Percentiles rank a stretch among this genome's conserved stretches.
These are phyloP conservation scores for Brassica cretica DNA, from an alignment of 345 rosid species.

Conservation along the genomic window DNA sequence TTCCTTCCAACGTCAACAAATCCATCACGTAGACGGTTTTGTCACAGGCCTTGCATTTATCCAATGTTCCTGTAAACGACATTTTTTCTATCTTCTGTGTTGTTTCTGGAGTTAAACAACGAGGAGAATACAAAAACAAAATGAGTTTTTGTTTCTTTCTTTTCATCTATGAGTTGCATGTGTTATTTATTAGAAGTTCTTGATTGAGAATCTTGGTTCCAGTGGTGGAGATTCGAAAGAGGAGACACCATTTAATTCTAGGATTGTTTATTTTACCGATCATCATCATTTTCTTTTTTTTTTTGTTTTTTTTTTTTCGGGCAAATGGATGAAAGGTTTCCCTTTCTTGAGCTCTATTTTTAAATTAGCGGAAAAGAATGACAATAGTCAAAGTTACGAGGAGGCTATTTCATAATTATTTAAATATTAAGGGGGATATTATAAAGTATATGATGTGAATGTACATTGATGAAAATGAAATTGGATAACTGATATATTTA, in stretches of 20 bases:
- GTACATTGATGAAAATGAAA: too few species aligned
- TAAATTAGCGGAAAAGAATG: neutral
- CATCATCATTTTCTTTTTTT: neutral
- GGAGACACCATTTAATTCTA: conserved; percentile 8
- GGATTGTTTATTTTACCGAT: conserved; percentile 20
- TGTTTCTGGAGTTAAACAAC: conserved; percentile 19
- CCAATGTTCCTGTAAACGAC: conserved; percentile 96
- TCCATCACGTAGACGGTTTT: conserved; percentile 93
- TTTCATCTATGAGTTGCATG: neutral
- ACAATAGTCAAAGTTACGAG: neutral
- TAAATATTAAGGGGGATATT: neutral
- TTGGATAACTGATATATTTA: too few species aligned
- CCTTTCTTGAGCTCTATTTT: conserved; percentile 13
- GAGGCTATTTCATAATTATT: neutral
- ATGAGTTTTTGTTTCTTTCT: neutral
- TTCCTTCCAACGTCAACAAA: conserved; percentile 80
- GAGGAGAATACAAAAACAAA: conserved; percentile 27
- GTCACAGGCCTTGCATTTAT: conserved; percentile 97
- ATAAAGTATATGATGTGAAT: neutral
- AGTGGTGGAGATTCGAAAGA: conserved; percentile 34
- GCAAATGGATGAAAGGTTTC: conserved; percentile 12
- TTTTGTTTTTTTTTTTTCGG: neutral
- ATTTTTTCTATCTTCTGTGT: conserved; percentile 33
- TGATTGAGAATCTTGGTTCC: conserved; percentile 24
- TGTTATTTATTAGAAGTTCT: conserved; percentile 22